These are phyloP conservation scores for Yarrowia deformans DNA, from an alignment of 805 yeast genomes.

Conservation along the genomic window DNA sequence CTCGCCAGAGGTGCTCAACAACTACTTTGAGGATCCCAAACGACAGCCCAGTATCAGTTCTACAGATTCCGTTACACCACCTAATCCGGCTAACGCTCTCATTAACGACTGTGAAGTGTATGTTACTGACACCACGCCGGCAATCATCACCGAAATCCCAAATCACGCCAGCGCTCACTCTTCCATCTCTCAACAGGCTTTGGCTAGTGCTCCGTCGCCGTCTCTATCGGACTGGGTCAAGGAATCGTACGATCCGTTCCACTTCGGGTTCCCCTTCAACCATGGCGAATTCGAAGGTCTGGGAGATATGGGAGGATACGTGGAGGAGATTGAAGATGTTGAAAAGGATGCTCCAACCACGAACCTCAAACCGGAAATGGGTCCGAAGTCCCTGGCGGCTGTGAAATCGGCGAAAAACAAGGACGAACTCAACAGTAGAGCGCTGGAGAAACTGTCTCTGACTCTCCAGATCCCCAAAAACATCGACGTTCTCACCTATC, in stretches of 20 bases:
- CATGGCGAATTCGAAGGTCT: constrained; percentile 22
- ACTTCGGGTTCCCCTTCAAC: constrained; percentile 33
- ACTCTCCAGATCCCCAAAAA: constrained; percentile 28
- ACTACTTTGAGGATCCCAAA: constrained; percentile 3
- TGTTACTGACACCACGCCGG: not conserved
- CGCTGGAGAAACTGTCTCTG: constrained; percentile 23
- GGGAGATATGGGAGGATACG: constrained; percentile 33
- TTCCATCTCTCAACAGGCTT: constrained; percentile 21
- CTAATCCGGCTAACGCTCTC: not conserved
- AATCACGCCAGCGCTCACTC: constrained; percentile 26
- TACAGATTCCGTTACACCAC: not conserved
- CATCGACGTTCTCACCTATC: constrained; percentile 32
- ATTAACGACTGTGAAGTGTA: not conserved
- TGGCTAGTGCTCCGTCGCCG: constrained; percentile 26
- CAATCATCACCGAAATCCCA: constrained; percentile 10
- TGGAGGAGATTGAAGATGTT: constrained; percentile 20
- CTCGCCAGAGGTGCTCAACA: constrained; percentile 3
- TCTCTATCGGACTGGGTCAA: constrained; percentile 25
- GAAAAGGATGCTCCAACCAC: too few species aligned
- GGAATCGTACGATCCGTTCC: constrained; percentile 29
- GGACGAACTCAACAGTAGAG: constrained; percentile 7
- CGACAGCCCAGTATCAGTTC: not conserved
- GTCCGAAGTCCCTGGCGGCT: not conserved
- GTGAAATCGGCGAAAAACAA: not conserved
- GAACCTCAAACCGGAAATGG: too few species aligned